These are phyloP conservation scores for Hymenoscyphus scutula DNA, from an alignment of 2,329 filamentous ascomycete genomes.

Conservation along the genomic window DNA sequence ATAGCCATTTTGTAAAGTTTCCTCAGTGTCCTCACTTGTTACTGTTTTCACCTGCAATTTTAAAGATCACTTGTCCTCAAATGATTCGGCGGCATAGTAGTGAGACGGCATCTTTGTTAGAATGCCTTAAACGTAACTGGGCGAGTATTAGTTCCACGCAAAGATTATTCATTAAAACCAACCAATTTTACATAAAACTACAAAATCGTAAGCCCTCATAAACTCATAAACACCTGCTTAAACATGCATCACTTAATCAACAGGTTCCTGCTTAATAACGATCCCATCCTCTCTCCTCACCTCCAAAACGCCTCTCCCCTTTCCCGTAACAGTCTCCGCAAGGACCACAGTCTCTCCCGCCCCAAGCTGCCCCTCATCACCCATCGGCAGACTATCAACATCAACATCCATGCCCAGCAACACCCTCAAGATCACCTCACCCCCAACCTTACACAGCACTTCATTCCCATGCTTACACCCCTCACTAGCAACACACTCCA, in stretches of 20 bases:
- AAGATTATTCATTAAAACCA: no score
- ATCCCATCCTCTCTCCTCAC: constrained; percentile 30
- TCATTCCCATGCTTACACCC: constrained; percentile 81
- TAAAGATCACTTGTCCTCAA: no score
- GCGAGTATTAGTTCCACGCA: no score
- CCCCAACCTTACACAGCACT: constrained; percentile 91
- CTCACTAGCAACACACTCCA: constrained; percentile 87
- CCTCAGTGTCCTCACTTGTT: no score
- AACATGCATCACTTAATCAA: neutral
- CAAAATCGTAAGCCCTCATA: no score
- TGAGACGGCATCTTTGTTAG: no score
- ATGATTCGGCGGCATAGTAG: no score
- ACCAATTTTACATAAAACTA: no score
- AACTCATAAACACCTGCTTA: no score
- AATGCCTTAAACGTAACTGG: no score
- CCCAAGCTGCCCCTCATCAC: constrained; percentile 65
- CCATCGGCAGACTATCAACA: constrained; percentile 81
- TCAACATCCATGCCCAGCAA: constrained; percentile 77
- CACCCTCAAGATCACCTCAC: constrained; percentile 74
- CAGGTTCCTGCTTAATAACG: constrained; percentile 26
- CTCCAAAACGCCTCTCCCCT: constrained; percentile 26
- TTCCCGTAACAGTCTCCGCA: constrained; percentile 59
- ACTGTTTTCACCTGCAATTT: no score
- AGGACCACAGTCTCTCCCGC: constrained; percentile 81
- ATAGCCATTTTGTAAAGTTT: no score